Base-by-base conservation (phyloP, 139 green algal species). In the Desmodesmus armatus region DNA sequence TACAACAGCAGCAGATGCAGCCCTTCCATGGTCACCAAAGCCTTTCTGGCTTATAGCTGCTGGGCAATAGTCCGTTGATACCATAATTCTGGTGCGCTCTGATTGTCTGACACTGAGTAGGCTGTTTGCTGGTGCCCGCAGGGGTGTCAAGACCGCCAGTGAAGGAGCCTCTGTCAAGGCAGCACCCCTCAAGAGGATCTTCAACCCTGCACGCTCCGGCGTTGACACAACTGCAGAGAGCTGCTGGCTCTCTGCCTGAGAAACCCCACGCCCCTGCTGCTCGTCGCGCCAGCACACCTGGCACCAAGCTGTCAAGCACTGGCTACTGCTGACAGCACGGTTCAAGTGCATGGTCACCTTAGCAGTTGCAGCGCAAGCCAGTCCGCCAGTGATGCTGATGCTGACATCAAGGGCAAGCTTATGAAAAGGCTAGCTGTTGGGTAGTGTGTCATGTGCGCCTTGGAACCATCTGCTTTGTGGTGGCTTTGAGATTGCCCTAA, bases 171-270 rank as follows among this genome's bases (percentile, higher is more conserved):
- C 40, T 27, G n/a, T 21, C 69, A 76, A 51, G 39, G 39, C 39
- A 21, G 23, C 29, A 5, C 40, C 40, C 23, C 15, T 76, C 39
- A 58, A 76, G 39, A n/a, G n/a, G n/a, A n/a, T n/a, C n/a, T n/a
- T n/a, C n/a, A 69, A 69, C 25, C 60, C 60, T n/a, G 9, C 9
- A 7, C 25, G 51, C 25, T 41, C 35, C 17, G 69, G 69, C 23
- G 4, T 55, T 37, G 69, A 76, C 21, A 39, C 53, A 3, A 55
- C 69, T 43, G 35, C 69, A 5, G 69, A 76, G 39, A 53, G 35
- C 39, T 76, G 69, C 69, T 76, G 69, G 69, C 21, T 69, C 25
- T 69, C 60, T 35, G 60, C 60, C 21, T 69, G 60, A 69, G 60
- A 17, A 27, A 19, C 17, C 51, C 51, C 51, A 62, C n/a, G n/a